Base-by-base conservation (phyloP, 2,329 filamentous ascomycete species). In the Ophiocordyceps australis region DNA sequence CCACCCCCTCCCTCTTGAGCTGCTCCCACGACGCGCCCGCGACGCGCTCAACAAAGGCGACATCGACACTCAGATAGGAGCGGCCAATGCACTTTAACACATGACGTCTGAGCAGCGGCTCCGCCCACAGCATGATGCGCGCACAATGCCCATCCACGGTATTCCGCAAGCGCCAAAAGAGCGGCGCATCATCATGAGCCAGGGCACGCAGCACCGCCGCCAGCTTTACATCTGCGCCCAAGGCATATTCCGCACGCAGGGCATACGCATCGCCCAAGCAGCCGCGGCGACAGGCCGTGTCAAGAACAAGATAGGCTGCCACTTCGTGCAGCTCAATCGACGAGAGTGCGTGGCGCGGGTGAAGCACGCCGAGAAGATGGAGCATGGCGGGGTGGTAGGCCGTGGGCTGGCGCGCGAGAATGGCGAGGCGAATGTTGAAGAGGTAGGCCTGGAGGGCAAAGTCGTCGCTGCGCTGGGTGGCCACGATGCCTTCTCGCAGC, bases 381-480 rank as follows among this genome's bases (percentile, higher is more conserved):
- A 78, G 64, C 14, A 95, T 67, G 2, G 86, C 82, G 0, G 86
- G 82, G 35, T 86, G 76, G 47, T 95, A 98, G 2, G 83, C 83
- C 38, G 92, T 81, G 38, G 76, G 78, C 38, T 91, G 75, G 35
- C 74, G 71, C 30, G 77, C 71, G 18, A 93, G 65, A 33, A 98
- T 74, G 14, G 79, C 74, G 15, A 85, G 62, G 28, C 85, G 76
- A 39, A 92, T 80, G 40, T 80, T 82, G 58, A 95, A 95, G 33
- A 92, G 71, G 51, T 95, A 93, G 11, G 74, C 80, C 38, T 83
- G 74, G n/a, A 78, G 71, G 2, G 86, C 74, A 49, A 98, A 98
- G 27, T 68, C 59, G 43, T 93, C 79, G 19, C 62, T 57, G 13
- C 85, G 71, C 27, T 72, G 69, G 7, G 78, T 74, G 9, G 80